Evolutionary conservation across 495 filamentous ascomycete species (phyloP), one percentile per base, ranked within the genome.

Genomic region (Cercophora samala): DNA sequence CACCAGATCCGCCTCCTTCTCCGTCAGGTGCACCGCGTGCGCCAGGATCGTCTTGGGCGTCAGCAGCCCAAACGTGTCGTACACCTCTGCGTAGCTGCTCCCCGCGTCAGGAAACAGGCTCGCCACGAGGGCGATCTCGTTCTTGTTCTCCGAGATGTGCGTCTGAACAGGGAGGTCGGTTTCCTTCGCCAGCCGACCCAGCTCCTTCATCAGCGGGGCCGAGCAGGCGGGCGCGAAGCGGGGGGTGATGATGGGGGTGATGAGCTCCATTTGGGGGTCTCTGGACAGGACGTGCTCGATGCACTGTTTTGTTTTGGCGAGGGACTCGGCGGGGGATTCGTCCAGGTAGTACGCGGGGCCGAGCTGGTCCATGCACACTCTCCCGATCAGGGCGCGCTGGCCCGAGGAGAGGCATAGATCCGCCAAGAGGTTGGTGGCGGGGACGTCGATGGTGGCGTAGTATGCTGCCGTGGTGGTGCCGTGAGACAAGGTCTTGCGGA

Each of bases 391-490:
- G 37, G 94, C 94, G 64, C 94, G 85, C 76, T 97, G 95, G 58
- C 95, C 95, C 24, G 82, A 81, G 0, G 77, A 72, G 25, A 90
- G 83, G 73, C 92, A 95, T 59, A 97, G 85, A 56, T 89, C 86
- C 2, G 94, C 91, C 24, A 99, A 89, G 5, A 96, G 85, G 78
- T 97, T 97, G 8, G 94, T 99, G 3, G 91, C 84, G 1, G 85
- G 77, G 18, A 92, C 89, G 78, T 93, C 87, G 67, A 90, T 87
- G 54, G 94, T 97, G 53, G 93, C 93, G 80, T 92, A 97, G 82
- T 97, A 99, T 32, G 91, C 86, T 3, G 92, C 93, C 13, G 87
- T 91, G 0, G 94, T 99, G 23, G 94, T 99, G 66, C 94, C 94
- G 78, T 97, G 85, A 59, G 91, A 83, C 53, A 99, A 86, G 0